A percentile compares a stretch with the other conserved stretches of the same genome.
Conservation (phyloP, 1,284 basidiomycete genomes). For the Binderoboletus segoi region DNA sequence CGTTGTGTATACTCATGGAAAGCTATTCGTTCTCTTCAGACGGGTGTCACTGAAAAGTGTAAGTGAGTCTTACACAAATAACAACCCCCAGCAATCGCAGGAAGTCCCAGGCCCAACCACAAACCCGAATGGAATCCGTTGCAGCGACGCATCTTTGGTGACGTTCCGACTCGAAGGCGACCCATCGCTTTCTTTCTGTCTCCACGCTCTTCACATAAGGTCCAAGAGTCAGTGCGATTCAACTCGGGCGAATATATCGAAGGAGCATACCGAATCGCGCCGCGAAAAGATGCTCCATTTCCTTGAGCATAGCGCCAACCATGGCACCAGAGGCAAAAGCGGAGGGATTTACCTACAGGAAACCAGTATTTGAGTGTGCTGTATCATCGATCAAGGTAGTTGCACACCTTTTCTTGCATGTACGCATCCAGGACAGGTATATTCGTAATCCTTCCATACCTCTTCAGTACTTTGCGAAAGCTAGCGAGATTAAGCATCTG, state of each 20-base stretch:
- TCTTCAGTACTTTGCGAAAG: conserved; percentile 90
- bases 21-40: conserved; percentile 42
- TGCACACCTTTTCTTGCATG: conserved; percentile 67
- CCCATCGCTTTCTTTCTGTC: conserved; percentile 80
- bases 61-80: conserved; percentile 57
- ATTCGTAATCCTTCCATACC: conserved; percentile 86
- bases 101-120: conserved; percentile 76
- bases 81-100: conserved; percentile 71
- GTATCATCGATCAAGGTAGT: background rate
- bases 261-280: conserved; percentile 65
- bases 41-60: background rate
- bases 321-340: conserved; percentile 63
- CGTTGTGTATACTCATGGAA: conserved; percentile 59
- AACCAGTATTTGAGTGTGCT: background rate
- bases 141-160: conserved; percentile 70
- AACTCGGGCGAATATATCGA: background rate
- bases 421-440: conserved; percentile 71
- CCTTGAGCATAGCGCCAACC: conserved; percentile 69
- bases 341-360: conserved; percentile 60
- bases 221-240: background rate
- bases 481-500: conserved; percentile 89
- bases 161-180: conserved; percentile 61
- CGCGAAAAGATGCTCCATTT: conserved; percentile 77
- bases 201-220: conserved; percentile 63
- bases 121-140: conserved; percentile 79